Evolutionary conservation across 495 filamentous ascomycete species (phyloP), one percentile per base, ranked within the genome.

Genomic region (Aspergillus olivimuriae): DNA sequence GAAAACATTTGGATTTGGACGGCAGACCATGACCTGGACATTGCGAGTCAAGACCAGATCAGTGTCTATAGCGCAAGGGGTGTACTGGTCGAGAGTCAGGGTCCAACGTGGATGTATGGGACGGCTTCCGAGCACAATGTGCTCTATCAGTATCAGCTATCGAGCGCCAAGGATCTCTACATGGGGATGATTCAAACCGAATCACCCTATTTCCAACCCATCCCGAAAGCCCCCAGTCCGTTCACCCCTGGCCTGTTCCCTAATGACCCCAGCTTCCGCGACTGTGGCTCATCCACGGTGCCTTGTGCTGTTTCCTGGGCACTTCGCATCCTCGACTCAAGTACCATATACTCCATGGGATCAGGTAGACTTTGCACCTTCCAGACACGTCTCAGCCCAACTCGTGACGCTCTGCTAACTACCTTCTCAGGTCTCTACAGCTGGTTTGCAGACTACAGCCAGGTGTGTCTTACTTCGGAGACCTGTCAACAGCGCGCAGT

Each of bases 101-200:
- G 24, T 3, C 62, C 50, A 0, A 48, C 70, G 15, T 83, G 83
- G 83, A 56, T 83, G 10, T 77, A 77, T 28, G 87, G 83, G 16
- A 87, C 85, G 0, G 68, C 80, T 0, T 76, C 76, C 2, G 87
- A 92, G 62, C 87, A 92, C 60, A 69, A 73, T 51, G 61, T 73
- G 2, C 67, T 90, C 0, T 87, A 87, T 57, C 85, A 91, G 58
- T 91, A 89, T 68, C 83, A 89, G 47, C 55, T 89, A 36, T 65
- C 68, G 44, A 71, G 70, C 33, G 84, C 84, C 1, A 65, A 75
- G 51, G 76, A 87, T 56, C 64, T 89, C 47, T 80, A 73, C 53
- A 77, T 81, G 63, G 78, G 80, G 12, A 73, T 82, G 62, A 84
- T 89, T 57, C 87, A 92, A 55, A 87, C 87, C 2, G 87, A 90